phyloP scores from a whole-genome alignment of 148 eudicot genomes.

The Polygonum aviculare region DNA sequence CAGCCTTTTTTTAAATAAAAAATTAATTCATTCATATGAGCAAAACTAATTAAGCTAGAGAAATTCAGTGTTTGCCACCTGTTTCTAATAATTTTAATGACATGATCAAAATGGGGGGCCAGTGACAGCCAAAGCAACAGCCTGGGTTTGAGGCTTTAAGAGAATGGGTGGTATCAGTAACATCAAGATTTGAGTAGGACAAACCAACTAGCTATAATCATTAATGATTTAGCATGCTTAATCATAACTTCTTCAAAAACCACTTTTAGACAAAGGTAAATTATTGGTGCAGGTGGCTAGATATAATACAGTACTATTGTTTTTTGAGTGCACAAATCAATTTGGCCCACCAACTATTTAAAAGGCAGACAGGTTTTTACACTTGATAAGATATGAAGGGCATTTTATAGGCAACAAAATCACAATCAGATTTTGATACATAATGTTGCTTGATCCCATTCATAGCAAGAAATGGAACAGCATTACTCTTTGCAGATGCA shows the following conservation, averaged over 20 bases:
- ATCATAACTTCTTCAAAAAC: neutral
- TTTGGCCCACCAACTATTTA: neutral
- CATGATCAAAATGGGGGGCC: neutral
- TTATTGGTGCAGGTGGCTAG: neutral
- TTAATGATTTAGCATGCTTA: conserved; percentile 2
- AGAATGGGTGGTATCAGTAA: neutral
- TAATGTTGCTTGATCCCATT: neutral
- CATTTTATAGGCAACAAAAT: neutral
- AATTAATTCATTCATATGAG: neutral
- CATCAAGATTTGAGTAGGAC: conserved; percentile 8
- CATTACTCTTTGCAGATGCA: neutral
- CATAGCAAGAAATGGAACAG: neutral
- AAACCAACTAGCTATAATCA: neutral
- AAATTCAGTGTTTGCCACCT: neutral
- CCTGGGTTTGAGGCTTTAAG: conserved; percentile 2
- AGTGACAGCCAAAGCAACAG: neutral
- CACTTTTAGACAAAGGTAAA: neutral
- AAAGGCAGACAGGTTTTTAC: neutral
- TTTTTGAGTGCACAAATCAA: neutral
- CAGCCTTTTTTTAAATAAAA: neutral
- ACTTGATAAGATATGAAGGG: neutral
- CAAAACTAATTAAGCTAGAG: neutral
- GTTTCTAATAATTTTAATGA: neutral
- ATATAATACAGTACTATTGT: neutral
- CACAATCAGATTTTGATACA: neutral